Evolutionary conservation across 495 filamentous ascomycete genomes (phyloP), one percentile per base, ranked within the genome.

Genomic region (Neurospora africana): DNA sequence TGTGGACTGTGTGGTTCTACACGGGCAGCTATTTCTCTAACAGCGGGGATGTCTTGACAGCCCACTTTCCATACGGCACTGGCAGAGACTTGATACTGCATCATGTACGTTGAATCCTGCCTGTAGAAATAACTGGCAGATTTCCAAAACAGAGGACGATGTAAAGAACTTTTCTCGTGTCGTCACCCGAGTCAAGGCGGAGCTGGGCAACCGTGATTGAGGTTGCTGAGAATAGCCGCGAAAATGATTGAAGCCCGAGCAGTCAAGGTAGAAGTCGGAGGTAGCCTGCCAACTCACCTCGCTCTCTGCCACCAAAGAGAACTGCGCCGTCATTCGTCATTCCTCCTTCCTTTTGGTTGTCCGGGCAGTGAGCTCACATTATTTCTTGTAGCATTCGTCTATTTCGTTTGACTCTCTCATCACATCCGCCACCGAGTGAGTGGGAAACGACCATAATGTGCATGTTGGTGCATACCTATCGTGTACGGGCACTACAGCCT

Each of bases 191-290:
- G 30, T 39, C 43, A 37, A 71, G 30, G 38, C 68, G 75, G 73
- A 74, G 72, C 76, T 65, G 76, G 38, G 53, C 71, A 76, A 74
- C 74, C 74, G 76, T 70, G 53, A 71, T 58, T 21, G 40, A 23
- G 67, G 71, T 44, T 43, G 73, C 38, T 65, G 70, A 43, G 43
- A 41, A 72, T 69, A 69, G 33, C 70, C 44, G 30, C 44, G 21
- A 53, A 74, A 35, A 72, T 61, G 27, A 33, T 61, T 33, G 53
- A 61, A 27, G 53, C 15, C 53, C 15, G 53, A 53, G 53, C 13
- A 27, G 13, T 61, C 10, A 53, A 53, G n/a, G 10, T 27, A 53
- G 35, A 36, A 36, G 44, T 27, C 47, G 47, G 21, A 27, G 10
- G 39, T 36, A 15, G n/a, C n/a, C n/a, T 65, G 27, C 53, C 27